Conservation (phyloP, 225 moss, liverwort and hornwort species). For the Polytrichum formosum region DNA sequence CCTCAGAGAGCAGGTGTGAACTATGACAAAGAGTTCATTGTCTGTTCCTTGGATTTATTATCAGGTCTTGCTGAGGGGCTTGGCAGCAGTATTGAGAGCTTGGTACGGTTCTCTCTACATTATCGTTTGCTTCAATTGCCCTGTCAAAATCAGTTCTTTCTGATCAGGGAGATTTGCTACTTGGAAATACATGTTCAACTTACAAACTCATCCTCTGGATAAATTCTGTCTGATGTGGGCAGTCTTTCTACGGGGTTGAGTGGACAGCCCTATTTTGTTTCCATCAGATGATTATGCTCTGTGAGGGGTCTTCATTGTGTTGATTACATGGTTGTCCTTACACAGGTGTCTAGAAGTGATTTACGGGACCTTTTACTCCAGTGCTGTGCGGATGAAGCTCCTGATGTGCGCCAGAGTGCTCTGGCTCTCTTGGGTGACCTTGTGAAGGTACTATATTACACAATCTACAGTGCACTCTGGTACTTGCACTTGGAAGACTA, state of each 20-base stretch:
- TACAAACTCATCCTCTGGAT: too few relatives aligned
- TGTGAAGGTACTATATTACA: conserved; percentile 56
- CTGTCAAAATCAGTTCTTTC: too few relatives aligned
- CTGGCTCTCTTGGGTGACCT: conserved; percentile 93
- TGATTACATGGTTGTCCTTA: conserved; percentile 9
- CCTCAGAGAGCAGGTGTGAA: conserved; percentile 93
- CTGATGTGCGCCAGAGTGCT: conserved; percentile 97
- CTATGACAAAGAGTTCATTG: conserved; percentile 98
- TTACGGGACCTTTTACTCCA: conserved; percentile 84
- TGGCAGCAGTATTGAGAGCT: conserved; percentile 91
- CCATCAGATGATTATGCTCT: not conserved
- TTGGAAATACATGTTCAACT: too few relatives aligned
- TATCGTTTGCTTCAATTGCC: not conserved
- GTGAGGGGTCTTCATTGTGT: not conserved
- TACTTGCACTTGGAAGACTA: too few relatives aligned
- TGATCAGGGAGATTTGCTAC: too few relatives aligned
- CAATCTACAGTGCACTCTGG: not conserved
- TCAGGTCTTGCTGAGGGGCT: conserved; percentile 99
- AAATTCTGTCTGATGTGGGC: too few relatives aligned
- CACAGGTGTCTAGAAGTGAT: conserved; percentile 92
- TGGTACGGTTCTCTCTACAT: conserved; percentile 46
- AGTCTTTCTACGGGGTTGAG: too few relatives aligned
- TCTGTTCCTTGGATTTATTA: conserved; percentile 94
- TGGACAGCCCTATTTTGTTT: too few relatives aligned
- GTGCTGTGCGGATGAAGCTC: conserved; percentile 96